Percentiles rank a stretch among this genome's conserved stretches.
These are phyloP conservation scores for Corchorus capsularis DNA, from an alignment of 345 rosid species.

Conservation along the genomic window DNA sequence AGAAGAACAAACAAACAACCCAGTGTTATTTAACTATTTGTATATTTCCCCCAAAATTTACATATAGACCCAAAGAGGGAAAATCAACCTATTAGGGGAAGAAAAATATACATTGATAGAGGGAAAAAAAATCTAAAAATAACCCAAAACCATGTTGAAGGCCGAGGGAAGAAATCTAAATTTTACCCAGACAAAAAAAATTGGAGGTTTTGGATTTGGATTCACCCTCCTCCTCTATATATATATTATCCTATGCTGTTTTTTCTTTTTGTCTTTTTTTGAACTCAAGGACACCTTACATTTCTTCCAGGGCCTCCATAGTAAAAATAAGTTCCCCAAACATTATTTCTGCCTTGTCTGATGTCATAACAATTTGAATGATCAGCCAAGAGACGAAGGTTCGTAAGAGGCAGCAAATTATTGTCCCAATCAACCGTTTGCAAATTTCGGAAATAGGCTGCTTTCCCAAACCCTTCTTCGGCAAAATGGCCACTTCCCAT, in stretches of 20 bases:
- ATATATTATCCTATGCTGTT: slow-evolving; percentile 15
- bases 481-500: slow-evolving; percentile 99
- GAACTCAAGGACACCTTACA: slow-evolving; percentile 68
- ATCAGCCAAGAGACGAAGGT: slow-evolving; percentile 76
- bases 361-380: slow-evolving; percentile 91
- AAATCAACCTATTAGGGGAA: slow-evolving; percentile 23
- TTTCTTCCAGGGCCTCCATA: slow-evolving; percentile 98
- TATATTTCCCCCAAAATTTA: slow-evolving; percentile 37
- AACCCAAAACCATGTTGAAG: slow-evolving; percentile 26
- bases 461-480: slow-evolving; percentile 79
- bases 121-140: slow-evolving; percentile 22
- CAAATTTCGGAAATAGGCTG: slow-evolving; percentile 84
- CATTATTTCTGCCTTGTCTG: slow-evolving; percentile 75
- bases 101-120: slow-evolving; percentile 13
- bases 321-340: slow-evolving; percentile 96
- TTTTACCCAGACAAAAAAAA: not conserved
- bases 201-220: not conserved
- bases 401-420: slow-evolving; percentile 70
- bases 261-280: not conserved
- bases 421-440: slow-evolving; percentile 97
- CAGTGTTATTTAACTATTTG: slow-evolving; percentile 37
- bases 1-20: slow-evolving; percentile 10
- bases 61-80: slow-evolving; percentile 26
- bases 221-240: not conserved
- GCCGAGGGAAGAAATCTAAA: slow-evolving; percentile 15